Conservation (phyloP, 805 yeast species). For the Kluyveromyces aestuarii region DNA sequence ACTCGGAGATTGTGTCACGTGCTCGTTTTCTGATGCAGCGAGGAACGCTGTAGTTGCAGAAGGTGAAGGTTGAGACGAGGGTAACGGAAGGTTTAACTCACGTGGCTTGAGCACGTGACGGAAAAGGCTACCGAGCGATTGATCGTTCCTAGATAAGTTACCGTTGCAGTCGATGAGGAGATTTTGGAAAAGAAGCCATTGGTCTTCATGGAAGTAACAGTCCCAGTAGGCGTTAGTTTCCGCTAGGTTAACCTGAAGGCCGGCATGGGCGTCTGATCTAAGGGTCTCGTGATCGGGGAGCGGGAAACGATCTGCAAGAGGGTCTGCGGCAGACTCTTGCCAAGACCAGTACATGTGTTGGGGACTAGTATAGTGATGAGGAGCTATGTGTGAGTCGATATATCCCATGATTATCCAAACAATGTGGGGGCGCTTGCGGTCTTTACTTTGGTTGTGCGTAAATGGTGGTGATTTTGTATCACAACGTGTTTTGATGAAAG, state of each 20-base stretch:
- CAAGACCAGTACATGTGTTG: constrained; percentile 3
- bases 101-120: constrained; percentile 3
- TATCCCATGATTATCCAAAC: background rate
- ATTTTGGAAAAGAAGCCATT: constrained; percentile 1
- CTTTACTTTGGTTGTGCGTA: background rate
- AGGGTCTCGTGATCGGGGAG: constrained; percentile 2
- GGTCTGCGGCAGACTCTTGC: background rate
- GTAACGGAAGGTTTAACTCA: constrained; percentile 1
- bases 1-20: background rate
- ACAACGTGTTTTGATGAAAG: no score
- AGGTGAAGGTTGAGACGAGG: background rate
- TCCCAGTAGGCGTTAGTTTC: constrained; percentile 2
- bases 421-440: background rate
- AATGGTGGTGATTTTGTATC: background rate
- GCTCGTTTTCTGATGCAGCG: background rate
- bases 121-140: background rate
- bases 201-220: constrained; percentile 3
- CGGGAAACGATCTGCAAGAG: background rate
- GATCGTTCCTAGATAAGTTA: background rate
- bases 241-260: constrained; percentile 1
- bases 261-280: constrained; percentile 3
- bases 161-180: constrained; percentile 3
- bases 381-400: background rate
- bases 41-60: background rate
- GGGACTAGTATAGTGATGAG: constrained; percentile 1